A percentile compares a stretch with the other conserved stretches of the same genome.
Evolutionary conservation across 345 rosid genomes (phyloP).

Genomic region (Clarkia xantiana): DNA sequence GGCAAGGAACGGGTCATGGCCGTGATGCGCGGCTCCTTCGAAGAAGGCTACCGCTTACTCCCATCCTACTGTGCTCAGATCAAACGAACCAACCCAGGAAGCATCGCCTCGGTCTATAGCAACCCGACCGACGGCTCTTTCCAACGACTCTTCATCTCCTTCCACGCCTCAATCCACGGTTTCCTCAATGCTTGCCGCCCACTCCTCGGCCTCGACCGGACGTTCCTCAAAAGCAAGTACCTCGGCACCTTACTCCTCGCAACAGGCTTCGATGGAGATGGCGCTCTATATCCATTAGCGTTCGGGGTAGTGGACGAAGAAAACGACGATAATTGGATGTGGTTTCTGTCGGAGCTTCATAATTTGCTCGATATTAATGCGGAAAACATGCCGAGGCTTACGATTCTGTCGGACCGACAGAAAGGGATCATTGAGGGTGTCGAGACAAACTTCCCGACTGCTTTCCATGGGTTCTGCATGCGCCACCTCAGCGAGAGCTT

Average conservation of each 20-base stretch:
- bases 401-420: conserved; percentile 83
- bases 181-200: conserved; percentile 93
- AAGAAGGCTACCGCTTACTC: conserved; percentile 88
- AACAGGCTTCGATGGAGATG: conserved; percentile 92
- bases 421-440: conserved; percentile 84
- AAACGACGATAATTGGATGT: conserved; percentile 96
- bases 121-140: conserved; percentile 58
- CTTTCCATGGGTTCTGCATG: conserved; percentile 97
- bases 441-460: conserved; percentile 89
- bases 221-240: conserved; percentile 78
- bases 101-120: conserved; percentile 85
- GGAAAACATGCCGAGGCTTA: conserved; percentile 95
- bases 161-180: conserved; percentile 94
- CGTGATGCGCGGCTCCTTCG: conserved; percentile 90
- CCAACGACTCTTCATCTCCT: conserved; percentile 89
- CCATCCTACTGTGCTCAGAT: conserved; percentile 89
- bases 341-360: conserved; percentile 95
- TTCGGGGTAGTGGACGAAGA: conserved; percentile 96
- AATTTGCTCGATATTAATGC: conserved; percentile 79
- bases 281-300: conserved; percentile 78
- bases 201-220: conserved; percentile 84
- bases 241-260: conserved; percentile 90
- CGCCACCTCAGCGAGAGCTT: conserved; percentile 91
- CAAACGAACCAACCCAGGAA: conserved; percentile 79
- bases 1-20: conserved; percentile 99